These are phyloP conservation scores for Penicillium dipodomyicola DNA, from an alignment of 495 filamentous ascomycete genomes.

Conservation along the genomic window DNA sequence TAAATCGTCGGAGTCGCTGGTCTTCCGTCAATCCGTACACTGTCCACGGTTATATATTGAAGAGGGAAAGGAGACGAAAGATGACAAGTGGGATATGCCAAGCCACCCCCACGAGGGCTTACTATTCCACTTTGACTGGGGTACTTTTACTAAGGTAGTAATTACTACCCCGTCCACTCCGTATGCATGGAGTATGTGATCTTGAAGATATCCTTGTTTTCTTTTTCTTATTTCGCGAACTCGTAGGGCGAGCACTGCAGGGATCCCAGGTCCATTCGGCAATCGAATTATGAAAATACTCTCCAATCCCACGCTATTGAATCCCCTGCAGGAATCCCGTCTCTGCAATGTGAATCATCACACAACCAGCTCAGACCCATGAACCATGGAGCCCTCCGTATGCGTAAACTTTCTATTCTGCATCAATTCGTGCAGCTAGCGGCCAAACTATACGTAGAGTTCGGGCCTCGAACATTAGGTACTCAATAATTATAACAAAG, in stretches of 20 bases:
- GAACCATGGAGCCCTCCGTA: not conserved
- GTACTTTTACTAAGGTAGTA: not conserved
- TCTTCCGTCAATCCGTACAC: not conserved
- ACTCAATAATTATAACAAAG: not conserved
- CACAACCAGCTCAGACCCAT: not conserved
- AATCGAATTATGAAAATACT: constrained; percentile 1
- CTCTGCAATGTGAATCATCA: constrained; percentile 12
- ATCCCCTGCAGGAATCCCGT: constrained; percentile 11
- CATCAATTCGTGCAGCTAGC: constrained; percentile 2
- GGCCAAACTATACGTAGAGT: not conserved
- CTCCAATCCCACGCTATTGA: constrained; percentile 9
- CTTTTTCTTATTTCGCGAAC: not conserved
- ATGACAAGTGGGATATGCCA: constrained; percentile 11
- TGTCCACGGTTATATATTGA: not conserved
- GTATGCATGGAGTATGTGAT: not conserved
- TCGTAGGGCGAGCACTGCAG: constrained; percentile 9
- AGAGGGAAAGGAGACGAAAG: not conserved
- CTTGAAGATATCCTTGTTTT: not conserved
- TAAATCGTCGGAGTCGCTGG: not conserved
- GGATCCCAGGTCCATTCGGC: not conserved
- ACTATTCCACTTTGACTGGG: not conserved
- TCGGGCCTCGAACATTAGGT: not conserved
- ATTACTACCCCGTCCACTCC: too few species aligned
- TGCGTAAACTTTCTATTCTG: not conserved
- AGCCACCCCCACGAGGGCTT: constrained; percentile 11